These are phyloP conservation scores for Phytopythium aichiense DNA, from an alignment of 352 stramenopile species.

Conservation along the genomic window DNA sequence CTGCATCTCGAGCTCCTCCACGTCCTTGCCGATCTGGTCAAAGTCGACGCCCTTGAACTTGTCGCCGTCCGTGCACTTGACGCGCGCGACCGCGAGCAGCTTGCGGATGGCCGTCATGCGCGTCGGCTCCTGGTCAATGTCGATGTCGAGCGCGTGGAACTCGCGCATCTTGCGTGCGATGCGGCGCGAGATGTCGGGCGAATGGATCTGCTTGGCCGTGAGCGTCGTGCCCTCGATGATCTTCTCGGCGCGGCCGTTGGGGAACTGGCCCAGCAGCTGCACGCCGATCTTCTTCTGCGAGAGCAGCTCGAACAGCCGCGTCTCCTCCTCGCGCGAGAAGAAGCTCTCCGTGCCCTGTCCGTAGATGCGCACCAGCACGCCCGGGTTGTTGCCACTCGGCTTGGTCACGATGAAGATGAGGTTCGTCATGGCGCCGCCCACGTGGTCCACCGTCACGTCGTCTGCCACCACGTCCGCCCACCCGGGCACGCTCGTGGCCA, in stretches of 20 bases:
- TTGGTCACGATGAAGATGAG: conserved; percentile 83
- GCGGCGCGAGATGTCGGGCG: conserved; percentile 30
- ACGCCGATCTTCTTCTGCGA: conserved; percentile 69
- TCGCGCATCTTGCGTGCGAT: conserved; percentile 66
- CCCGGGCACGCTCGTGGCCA: conserved; percentile 50
- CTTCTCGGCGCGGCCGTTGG: conserved; percentile 71
- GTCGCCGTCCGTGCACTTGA: conserved; percentile 38
- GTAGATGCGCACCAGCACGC: conserved; percentile 80
- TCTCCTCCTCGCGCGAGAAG: conserved; percentile 77
- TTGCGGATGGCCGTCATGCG: conserved; percentile 55
- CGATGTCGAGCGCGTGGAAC: conserved; percentile 71
- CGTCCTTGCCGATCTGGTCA: conserved; percentile 31
- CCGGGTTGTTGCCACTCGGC: conserved; percentile 43
- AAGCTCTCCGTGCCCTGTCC: conserved; percentile 80
- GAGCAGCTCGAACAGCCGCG: conserved; percentile 67
- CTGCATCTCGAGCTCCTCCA: conserved; percentile 54
- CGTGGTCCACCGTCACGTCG: conserved; percentile 56
- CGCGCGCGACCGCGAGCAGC: conserved; percentile 50
- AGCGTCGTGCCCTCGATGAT: conserved; percentile 69
- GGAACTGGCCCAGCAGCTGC: conserved; percentile 69
- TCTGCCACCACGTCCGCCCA: conserved; percentile 51
- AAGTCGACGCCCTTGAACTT: conserved; percentile 50
- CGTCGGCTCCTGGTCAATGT: conserved; percentile 51
- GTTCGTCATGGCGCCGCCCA: conserved; percentile 84
- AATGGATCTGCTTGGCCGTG: conserved; percentile 68